Evolutionary conservation across 352 stramenopile species (phyloP), one percentile per base, ranked within the genome.

Genomic region (Pythium brachiatum): DNA sequence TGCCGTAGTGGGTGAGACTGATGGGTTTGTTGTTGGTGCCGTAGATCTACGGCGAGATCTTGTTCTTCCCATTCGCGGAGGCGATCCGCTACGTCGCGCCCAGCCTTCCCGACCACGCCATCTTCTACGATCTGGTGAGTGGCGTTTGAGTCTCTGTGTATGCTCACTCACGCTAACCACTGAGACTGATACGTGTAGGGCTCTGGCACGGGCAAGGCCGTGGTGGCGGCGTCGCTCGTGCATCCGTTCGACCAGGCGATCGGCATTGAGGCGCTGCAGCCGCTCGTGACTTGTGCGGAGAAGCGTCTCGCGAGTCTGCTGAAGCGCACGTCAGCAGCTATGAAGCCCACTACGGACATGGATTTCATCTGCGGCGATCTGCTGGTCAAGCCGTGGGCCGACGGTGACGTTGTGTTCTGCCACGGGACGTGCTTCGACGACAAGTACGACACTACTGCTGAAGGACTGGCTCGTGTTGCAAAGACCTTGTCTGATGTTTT

Each of bases 341-440:
- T 67, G 12, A 73, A 73, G 26, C 39, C 39, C 0, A 81, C 77
- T 4, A 50, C 43, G 43, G 80, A 90, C 61, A 80, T 95, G n/a
- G 82, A 92, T 27, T 95, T 92, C 46, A 78, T 90, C 44, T 71
- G 73, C 21, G 84, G 71, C 13, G 87, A 80, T 62, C 60, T 95
- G 58, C 56, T 92, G 29, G 79, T 73, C 18, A 76, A 72, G 23
- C 74, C 80, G 39, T 95, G 86, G 86, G 72, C 78, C 32, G 75
- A 91, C 50, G 84, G 86, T 3, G 83, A 93, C 58, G 70, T 94
- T 3, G 73, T 94, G 0, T 95, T 95, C 56, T 92, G 84, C 54
- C 84, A 95, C 56, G 86, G 82, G 66, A 94, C 84, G 21, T 94
- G 84, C 69, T 94, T 94, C 48, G 86, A 83, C 46, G 82, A 92